phyloP scores from a whole-genome alignment of 106 monocot genomes.

The Ottelia alismoides region DNA sequence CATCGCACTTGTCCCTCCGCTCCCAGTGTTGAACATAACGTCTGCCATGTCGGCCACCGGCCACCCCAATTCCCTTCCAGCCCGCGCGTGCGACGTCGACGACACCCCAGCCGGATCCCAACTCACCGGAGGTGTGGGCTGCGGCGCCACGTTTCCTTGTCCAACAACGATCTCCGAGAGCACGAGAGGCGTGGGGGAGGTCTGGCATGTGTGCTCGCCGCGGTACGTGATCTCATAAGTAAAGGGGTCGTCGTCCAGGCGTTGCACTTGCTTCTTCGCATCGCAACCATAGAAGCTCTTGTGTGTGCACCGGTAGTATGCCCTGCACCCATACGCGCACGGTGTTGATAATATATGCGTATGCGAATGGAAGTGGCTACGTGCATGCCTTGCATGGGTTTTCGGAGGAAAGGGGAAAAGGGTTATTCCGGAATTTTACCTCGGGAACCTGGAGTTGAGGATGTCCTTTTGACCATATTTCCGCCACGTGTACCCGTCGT shows the following conservation, averaged over 20 bases:
- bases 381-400: background rate
- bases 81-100: background rate
- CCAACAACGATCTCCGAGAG: background rate
- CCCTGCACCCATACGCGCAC: no score
- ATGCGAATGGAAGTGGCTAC: no score
- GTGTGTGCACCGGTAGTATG: constrained; percentile 54
- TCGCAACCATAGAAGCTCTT: constrained; percentile 66
- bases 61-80: constrained; percentile 17
- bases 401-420: background rate
- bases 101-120: background rate
- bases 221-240: constrained; percentile 46
- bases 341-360: no score
- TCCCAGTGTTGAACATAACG: constrained; percentile 41
- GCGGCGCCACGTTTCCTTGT: background rate
- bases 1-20: constrained; percentile 28
- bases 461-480: constrained; percentile 77
- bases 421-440: no score
- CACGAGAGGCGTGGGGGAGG: constrained; percentile 12
- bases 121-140: background rate
- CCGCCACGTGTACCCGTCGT: constrained; percentile 78
- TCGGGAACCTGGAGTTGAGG: constrained; percentile 40
- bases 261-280: constrained; percentile 67
- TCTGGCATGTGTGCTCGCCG: constrained; percentile 43
- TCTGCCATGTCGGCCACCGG: constrained; percentile 43
- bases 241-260: constrained; percentile 53